A percentile compares a stretch with the other conserved stretches of the same genome.
Evolutionary conservation across 768 basidiomycete species (phyloP).

Genomic region (Amanita muscaria): DNA sequence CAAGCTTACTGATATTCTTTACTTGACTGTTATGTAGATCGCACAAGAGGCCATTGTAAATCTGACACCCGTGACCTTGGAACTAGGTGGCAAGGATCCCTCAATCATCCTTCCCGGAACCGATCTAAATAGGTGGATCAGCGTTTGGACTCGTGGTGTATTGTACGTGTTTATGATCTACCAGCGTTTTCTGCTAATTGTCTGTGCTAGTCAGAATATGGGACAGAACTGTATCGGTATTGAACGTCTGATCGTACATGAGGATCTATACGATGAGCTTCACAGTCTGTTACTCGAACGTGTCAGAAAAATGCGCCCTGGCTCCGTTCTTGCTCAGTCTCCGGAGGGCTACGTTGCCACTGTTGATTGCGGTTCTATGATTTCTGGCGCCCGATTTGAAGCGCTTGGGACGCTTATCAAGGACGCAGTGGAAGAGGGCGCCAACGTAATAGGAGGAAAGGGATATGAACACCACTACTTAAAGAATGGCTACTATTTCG

Average conservation of each 20-base stretch:
- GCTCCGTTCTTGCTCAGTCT: slow-evolving; percentile 59
- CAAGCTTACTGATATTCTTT: background rate
- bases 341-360: slow-evolving; percentile 63
- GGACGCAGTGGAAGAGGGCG: slow-evolving; percentile 63
- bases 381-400: slow-evolving; percentile 62
- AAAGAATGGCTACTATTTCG: slow-evolving; percentile 72
- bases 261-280: slow-evolving; percentile 67
- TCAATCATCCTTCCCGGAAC: slow-evolving; percentile 83
- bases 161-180: slow-evolving; percentile 53
- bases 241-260: slow-evolving; percentile 85
- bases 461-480: slow-evolving; percentile 57
- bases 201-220: slow-evolving; percentile 64
- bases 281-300: slow-evolving; percentile 56
- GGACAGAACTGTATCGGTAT: slow-evolving; percentile 98
- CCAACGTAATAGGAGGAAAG: slow-evolving; percentile 56
- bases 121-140: slow-evolving; percentile 70
- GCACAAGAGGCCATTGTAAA: slow-evolving; percentile 78
- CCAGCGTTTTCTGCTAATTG: background rate
- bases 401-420: slow-evolving; percentile 60
- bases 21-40: slow-evolving; percentile 36
- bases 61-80: slow-evolving; percentile 86
- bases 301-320: slow-evolving; percentile 62
- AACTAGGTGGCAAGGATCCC: slow-evolving; percentile 94
- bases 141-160: slow-evolving; percentile 82
- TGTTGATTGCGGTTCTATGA: slow-evolving; percentile 86